Evolutionary conservation across 2,329 filamentous ascomycete species (phyloP).

Genomic region (Sporothrix dimorphospora): DNA sequence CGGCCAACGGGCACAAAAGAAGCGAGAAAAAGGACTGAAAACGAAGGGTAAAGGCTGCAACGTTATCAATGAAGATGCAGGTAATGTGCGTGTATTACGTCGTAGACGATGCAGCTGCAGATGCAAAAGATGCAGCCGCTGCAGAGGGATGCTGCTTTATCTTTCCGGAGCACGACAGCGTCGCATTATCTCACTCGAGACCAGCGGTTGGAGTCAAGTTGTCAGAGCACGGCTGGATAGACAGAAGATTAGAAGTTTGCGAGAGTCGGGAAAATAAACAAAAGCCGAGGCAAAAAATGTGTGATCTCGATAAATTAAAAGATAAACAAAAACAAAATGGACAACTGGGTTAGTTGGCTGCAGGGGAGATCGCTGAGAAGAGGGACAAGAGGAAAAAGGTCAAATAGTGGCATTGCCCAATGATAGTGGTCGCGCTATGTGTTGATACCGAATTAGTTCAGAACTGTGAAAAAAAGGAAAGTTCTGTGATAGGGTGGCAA

Average conservation of each 20-base stretch:
- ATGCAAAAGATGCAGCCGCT: background rate
- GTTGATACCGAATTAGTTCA: background rate
- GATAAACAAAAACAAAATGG: background rate
- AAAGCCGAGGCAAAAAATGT: background rate
- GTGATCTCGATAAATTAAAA: background rate
- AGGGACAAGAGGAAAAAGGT: background rate
- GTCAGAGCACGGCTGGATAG: background rate
- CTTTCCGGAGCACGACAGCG: background rate
- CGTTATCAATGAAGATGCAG: constrained; percentile 4
- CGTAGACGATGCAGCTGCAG: background rate
- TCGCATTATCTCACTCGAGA: background rate
- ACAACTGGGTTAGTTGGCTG: background rate
- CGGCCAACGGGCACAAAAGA: background rate
- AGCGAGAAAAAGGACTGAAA: background rate
- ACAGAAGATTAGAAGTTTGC: background rate
- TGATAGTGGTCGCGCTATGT: background rate
- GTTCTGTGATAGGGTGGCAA: constrained; percentile 1
- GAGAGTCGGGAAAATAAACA: background rate
- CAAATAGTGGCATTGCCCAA: background rate
- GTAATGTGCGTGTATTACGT: background rate
- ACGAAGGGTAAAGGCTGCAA: background rate
- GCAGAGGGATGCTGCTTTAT: constrained; percentile 4
- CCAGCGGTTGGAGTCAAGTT: background rate
- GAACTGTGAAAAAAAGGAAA: background rate
- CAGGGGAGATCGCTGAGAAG: background rate